These are phyloP conservation scores for Botrytis medusae DNA, from an alignment of 2,329 filamentous ascomycete genomes.

Conservation along the genomic window DNA sequence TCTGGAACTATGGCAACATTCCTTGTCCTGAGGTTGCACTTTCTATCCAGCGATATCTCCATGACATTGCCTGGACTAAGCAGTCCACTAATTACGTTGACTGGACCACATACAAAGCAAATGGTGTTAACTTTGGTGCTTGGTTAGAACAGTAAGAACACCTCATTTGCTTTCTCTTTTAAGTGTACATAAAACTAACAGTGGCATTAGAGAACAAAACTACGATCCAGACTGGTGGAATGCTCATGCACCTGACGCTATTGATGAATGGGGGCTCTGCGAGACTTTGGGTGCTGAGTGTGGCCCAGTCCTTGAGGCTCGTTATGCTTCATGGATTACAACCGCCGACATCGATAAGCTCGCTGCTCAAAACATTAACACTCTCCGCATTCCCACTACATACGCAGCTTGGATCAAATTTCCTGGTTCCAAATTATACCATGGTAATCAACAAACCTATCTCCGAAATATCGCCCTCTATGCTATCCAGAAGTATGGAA, in stretches of 20 bases:
- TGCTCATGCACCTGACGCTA: neutral
- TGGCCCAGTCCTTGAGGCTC: slow-evolving; percentile 36
- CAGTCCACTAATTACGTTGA: neutral
- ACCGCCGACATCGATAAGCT: slow-evolving; percentile 32
- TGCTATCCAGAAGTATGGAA: too few relatives aligned
- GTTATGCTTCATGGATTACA: slow-evolving; percentile 40
- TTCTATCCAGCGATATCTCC: neutral
- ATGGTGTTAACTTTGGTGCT: slow-evolving; percentile 3
- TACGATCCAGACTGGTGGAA: neutral
- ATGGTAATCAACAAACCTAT: too few relatives aligned
- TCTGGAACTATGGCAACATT: neutral
- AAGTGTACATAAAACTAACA: neutral
- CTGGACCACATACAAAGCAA: slow-evolving; percentile 6
- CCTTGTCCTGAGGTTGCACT: neutral
- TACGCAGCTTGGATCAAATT: too few relatives aligned
- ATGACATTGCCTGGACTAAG: neutral
- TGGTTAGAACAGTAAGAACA: slow-evolving; percentile 1
- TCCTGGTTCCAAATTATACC: too few relatives aligned
- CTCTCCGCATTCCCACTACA: too few relatives aligned
- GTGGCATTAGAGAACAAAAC: neutral
- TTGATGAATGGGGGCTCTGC: slow-evolving; percentile 43
- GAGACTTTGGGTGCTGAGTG: slow-evolving; percentile 37
- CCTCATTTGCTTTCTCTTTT: neutral
- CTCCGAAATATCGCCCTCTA: too few relatives aligned
- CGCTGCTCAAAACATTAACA: too few relatives aligned